These are phyloP conservation scores for Mentha longifolia DNA, from an alignment of 257 asterid species.

Conservation along the genomic window DNA sequence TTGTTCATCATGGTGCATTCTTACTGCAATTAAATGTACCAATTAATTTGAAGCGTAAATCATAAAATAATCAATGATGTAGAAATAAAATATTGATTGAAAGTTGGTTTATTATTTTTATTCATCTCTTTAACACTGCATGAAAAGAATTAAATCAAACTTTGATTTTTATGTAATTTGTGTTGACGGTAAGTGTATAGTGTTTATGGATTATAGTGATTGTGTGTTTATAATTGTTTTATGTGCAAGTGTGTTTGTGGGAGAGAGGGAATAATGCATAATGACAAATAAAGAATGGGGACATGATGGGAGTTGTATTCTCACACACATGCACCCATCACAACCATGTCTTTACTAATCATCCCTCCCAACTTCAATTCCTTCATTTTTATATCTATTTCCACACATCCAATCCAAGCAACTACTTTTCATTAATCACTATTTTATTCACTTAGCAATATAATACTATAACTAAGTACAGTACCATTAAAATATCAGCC, in stretches of 20 bases:
- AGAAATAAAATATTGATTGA: too few relatives aligned
- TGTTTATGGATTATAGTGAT: too few relatives aligned
- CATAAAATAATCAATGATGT: too few relatives aligned
- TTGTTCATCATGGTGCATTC: too few relatives aligned
- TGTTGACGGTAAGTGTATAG: too few relatives aligned
- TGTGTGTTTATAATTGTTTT: not conserved
- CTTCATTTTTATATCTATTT: not conserved
- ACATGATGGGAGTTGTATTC: constrained; percentile 56
- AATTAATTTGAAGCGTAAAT: too few relatives aligned
- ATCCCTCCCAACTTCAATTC: constrained; percentile 27
- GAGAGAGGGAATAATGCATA: constrained; percentile 9
- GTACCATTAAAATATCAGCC: not conserved
- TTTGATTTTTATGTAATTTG: too few relatives aligned
- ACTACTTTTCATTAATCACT: constrained; percentile 19
- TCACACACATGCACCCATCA: constrained; percentile 50
- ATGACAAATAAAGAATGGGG: constrained; percentile 48
- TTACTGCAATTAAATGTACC: too few relatives aligned
- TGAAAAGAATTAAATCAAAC: too few relatives aligned
- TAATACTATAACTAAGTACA: not conserved
- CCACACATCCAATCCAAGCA: constrained; percentile 14
- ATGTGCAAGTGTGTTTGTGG: not conserved
- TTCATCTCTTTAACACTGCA: too few relatives aligned
- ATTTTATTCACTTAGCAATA: constrained; percentile 5
- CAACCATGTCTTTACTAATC: constrained; percentile 42
- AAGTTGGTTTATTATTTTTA: too few relatives aligned